Base-by-base conservation (phyloP, 495 filamentous ascomycete species). In the Aspergillus mulundensis region DNA sequence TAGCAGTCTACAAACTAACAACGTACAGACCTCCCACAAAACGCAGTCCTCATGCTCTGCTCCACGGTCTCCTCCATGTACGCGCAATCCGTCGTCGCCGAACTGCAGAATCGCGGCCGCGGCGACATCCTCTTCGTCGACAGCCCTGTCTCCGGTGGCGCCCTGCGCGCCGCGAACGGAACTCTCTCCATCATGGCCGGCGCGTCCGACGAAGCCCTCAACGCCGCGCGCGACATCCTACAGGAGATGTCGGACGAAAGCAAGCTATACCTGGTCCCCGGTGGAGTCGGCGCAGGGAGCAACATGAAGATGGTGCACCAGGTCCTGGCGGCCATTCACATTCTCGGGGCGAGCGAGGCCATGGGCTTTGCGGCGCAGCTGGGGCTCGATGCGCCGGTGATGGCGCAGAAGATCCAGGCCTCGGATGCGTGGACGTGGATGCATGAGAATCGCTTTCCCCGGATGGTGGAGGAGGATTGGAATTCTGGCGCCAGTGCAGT, bases 261-360 rank as follows among this genome's bases (percentile, higher is more conserved):
- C 55, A 90, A 89, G 65, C 68, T 92, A 28, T 91, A 90, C 60
- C 77, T 87, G 18, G 85, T 94, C 7, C 77, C 81, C 8, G 88
- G 89, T 10, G 88, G 86, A 3, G 73, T 91, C 47, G 88, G 87
- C 5, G 83, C 83, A 0, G 88, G 89, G n/a, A 89, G 85, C 60
- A 92, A 91, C 64, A 88, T 91, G 79, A 94, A 94, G 71, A 89
- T 91, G 81, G 83, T 88, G 48, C 89, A 92, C 69, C 89, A 94
- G 67, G 84, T 94, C 16, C 77, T 91, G 11, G 89, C 88, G 0
- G 88, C 84, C 0, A 85, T 87, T 53, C 84, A 91, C 56, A 91
- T 94, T 60, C 76, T 87, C 2, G 81, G 85, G 8, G 78, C 83
- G 12, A 85, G 84, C 61, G 89, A 94, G 69, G 84, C 81, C 1